Evolutionary conservation across 2,329 filamentous ascomycete genomes (phyloP).

Genomic region (Geosmithia putterillii): DNA sequence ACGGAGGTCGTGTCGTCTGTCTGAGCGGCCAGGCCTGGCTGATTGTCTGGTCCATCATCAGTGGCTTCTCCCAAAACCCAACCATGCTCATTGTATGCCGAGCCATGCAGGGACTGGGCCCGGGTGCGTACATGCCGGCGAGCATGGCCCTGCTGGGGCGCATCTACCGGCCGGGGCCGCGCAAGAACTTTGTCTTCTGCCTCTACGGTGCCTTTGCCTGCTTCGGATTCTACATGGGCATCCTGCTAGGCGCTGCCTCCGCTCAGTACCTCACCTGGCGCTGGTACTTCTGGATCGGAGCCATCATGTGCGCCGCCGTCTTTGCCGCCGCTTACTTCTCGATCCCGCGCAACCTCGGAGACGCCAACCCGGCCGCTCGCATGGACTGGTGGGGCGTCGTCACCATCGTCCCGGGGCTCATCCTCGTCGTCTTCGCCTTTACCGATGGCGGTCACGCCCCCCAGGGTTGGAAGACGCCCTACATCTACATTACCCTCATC

Average conservation of each 20-base stretch:
- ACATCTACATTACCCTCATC: constrained; percentile 54
- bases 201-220: constrained; percentile 46
- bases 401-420: constrained; percentile 51
- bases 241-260: constrained; percentile 52
- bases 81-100: constrained; percentile 63
- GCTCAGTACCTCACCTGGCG: constrained; percentile 50
- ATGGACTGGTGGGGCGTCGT: constrained; percentile 61
- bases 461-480: constrained; percentile 59
- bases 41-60: constrained; percentile 53
- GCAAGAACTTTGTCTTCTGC: constrained; percentile 56
- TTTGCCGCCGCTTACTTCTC: constrained; percentile 28
- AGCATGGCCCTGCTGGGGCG: constrained; percentile 59
- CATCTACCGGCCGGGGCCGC: constrained; percentile 55
- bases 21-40: constrained; percentile 52
- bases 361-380: constrained; percentile 10
- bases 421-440: constrained; percentile 63
- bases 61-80: constrained; percentile 55
- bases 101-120: constrained; percentile 61
- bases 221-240: constrained; percentile 49
- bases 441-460: constrained; percentile 61
- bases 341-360: constrained; percentile 21
- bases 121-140: constrained; percentile 60
- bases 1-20: constrained; percentile 50
- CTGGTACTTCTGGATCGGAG: constrained; percentile 61
- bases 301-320: constrained; percentile 27